Evolutionary conservation across 345 rosid species (phyloP).

Genomic region (Hibiscus mutabilis): DNA sequence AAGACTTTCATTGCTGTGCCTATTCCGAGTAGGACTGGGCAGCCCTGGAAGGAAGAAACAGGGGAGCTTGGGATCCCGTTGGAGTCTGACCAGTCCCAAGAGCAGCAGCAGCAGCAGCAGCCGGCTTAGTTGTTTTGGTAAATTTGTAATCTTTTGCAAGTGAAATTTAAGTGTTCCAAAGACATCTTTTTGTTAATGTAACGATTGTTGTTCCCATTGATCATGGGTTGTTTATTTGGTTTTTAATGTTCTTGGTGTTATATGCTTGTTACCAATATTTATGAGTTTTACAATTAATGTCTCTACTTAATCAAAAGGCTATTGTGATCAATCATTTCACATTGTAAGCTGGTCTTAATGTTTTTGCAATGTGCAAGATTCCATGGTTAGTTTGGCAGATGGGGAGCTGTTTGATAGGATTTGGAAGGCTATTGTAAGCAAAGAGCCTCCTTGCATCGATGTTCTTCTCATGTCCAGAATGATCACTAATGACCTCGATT

Average conservation of each 20-base stretch:
- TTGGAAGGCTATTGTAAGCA: too few relatives aligned
- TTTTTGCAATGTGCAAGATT: conserved; percentile 66
- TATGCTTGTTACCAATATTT: too few relatives aligned
- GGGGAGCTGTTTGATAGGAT: conserved; percentile 26
- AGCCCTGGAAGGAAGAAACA: conserved; percentile 16
- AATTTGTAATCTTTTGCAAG: conserved; percentile 13
- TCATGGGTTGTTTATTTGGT: too few relatives aligned
- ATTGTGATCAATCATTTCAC: conserved; percentile 30
- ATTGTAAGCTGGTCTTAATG: conserved; percentile 73
- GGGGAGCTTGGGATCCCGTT: conserved; percentile 59
- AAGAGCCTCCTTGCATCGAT: too few relatives aligned
- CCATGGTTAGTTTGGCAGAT: conserved; percentile 54
- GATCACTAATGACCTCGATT: too few relatives aligned
- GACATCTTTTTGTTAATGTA: neutral
- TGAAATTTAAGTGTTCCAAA: neutral
- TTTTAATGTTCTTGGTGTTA: too few relatives aligned
- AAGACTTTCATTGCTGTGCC: conserved; percentile 66
- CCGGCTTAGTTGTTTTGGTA: conserved; percentile 22
- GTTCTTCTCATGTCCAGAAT: too few relatives aligned
- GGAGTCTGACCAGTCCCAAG: conserved; percentile 59
- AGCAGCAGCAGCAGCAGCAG: conserved; percentile 23
- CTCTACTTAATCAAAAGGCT: too few relatives aligned
- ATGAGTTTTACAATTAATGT: too few relatives aligned
- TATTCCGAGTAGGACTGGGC: conserved; percentile 19
- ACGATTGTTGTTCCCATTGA: neutral